Percentiles rank a stretch among this genome's conserved stretches.
These are phyloP conservation scores for Debaryomyces nepalensis DNA, from an alignment of 1,139 yeast genomes.

Conservation along the genomic window DNA sequence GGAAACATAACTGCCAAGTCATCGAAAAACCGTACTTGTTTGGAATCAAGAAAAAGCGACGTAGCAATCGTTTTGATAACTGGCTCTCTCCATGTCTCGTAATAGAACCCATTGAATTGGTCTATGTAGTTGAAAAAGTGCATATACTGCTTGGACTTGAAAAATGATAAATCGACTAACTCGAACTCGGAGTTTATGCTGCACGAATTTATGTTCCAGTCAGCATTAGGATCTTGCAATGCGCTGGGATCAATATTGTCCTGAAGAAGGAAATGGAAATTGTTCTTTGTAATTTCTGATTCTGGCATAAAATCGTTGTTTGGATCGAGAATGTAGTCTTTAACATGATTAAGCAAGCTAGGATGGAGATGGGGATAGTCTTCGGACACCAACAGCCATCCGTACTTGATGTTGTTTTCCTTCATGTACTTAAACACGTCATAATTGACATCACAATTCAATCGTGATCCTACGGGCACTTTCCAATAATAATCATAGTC, in stretches of 20 bases:
- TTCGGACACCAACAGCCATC: constrained; percentile 35
- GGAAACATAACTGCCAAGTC: constrained; percentile 21
- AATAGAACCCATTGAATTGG: constrained; percentile 18
- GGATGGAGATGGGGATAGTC: constrained; percentile 20
- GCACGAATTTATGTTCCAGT: constrained; percentile 19
- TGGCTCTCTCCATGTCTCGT: constrained; percentile 26
- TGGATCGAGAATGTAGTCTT: constrained; percentile 13
- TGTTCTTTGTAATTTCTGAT: constrained; percentile 14
- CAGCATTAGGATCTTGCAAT: constrained; percentile 10
- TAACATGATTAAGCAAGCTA: constrained; percentile 17
- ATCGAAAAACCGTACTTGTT: constrained; percentile 21
- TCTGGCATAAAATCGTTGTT: constrained; percentile 12
- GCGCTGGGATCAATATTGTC: constrained; percentile 9
- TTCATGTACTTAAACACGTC: constrained; percentile 64
- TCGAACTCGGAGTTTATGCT: constrained; percentile 23
- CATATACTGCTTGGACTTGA: constrained; percentile 18
- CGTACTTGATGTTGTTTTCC: constrained; percentile 56
- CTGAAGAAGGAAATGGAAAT: constrained; percentile 17
- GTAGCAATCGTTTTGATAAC: constrained; percentile 22
- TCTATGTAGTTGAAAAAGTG: constrained; percentile 21
- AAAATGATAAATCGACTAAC: constrained; percentile 20
- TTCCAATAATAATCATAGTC: constrained; percentile 67
- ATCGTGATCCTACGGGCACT: constrained; percentile 62
- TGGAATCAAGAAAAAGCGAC: constrained; percentile 19
- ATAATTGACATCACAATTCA: constrained; percentile 60